Percentiles rank a stretch among this genome's conserved stretches.
Evolutionary conservation across 192 early-diverging fungal genomes (phyloP).

Genomic region (Backusella circina): DNA sequence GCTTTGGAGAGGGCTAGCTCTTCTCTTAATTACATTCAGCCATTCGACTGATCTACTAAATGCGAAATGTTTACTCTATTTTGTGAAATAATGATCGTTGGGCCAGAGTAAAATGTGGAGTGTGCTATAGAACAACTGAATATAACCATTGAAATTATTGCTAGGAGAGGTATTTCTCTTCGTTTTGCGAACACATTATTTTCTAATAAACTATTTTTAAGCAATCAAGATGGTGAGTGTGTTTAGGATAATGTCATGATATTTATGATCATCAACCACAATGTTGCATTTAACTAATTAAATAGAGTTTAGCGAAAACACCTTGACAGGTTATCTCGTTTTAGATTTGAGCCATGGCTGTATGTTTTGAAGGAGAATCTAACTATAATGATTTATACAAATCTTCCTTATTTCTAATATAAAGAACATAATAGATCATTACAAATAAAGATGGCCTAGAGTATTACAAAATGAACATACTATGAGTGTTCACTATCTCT

Average conservation of each 20-base stretch:
- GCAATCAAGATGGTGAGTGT: neutral
- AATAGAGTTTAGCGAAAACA: neutral
- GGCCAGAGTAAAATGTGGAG: neutral
- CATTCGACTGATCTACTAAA: neutral
- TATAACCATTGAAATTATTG: too few species aligned
- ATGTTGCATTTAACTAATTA: neutral
- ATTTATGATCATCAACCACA: neutral
- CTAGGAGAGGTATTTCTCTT: too few species aligned
- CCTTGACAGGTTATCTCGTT: neutral
- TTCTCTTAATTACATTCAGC: neutral
- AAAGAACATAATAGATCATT: neutral
- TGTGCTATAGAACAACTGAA: too few species aligned
- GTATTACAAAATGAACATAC: neutral
- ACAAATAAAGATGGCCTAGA: neutral
- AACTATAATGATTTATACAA: neutral
- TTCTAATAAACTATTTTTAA: neutral
- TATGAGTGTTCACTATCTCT: neutral
- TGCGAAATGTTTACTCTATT: neutral
- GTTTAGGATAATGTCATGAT: neutral
- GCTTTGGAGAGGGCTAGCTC: neutral
- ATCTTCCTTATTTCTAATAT: neutral
- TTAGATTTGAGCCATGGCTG: neutral
- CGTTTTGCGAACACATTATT: too few species aligned
- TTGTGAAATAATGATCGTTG: neutral
- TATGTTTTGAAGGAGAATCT: neutral